These are phyloP conservation scores for Annulohypoxylon moriforme DNA, from an alignment of 495 filamentous ascomycete species.

Conservation along the genomic window DNA sequence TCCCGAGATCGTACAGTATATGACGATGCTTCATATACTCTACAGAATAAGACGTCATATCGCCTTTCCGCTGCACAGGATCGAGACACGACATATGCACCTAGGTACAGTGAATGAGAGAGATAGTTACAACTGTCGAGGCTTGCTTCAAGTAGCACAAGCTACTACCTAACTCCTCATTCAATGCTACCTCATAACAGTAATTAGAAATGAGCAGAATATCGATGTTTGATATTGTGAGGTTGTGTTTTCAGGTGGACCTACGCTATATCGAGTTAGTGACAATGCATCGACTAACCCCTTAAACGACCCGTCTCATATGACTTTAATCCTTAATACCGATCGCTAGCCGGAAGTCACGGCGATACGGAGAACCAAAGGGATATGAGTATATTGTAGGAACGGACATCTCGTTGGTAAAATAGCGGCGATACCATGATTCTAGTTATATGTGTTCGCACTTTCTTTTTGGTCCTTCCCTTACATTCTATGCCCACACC, in stretches of 20 bases:
- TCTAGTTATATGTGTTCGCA: too few species aligned
- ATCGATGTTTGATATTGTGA: neutral
- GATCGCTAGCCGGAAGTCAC: neutral
- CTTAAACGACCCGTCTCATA: neutral
- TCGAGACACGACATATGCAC: neutral
- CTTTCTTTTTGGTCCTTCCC: too few species aligned
- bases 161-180: neutral
- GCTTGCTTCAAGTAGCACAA: neutral
- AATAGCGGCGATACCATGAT: too few species aligned
- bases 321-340: neutral
- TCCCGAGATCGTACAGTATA: neutral
- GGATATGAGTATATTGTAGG: neutral
- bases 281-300: neutral
- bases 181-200: neutral
- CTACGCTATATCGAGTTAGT: neutral
- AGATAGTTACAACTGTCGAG: too few species aligned
- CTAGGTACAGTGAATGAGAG: too few species aligned
- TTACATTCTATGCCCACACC: too few species aligned
- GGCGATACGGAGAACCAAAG: neutral
- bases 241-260: neutral
- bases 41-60: neutral
- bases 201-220: neutral
- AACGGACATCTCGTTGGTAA: neutral
- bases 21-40: neutral
- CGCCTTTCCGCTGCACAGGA: neutral